phyloP scores from a whole-genome alignment of 495 filamentous ascomycete species.

The Elasticomyces elasticus region DNA sequence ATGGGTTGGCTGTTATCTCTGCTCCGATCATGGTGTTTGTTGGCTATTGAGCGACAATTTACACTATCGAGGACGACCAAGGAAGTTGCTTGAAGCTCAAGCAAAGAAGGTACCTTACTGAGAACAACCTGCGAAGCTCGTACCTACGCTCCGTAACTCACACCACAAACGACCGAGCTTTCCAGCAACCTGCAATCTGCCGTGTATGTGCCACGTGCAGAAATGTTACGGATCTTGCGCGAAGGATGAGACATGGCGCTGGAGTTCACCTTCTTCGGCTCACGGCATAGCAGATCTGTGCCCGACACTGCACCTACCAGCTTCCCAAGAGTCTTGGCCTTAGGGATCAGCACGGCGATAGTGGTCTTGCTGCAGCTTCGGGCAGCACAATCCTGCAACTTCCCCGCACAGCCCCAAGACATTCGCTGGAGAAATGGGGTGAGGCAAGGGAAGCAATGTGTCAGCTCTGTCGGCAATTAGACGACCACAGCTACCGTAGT shows the following conservation, averaged over 20 bases:
- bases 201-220: constrained; percentile 41
- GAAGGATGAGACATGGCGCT: background rate
- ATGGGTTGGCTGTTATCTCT: no score
- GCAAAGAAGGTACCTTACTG: no score
- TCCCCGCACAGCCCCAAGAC: background rate
- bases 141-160: no score
- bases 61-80: no score
- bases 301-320: background rate
- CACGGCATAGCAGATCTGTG: background rate
- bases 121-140: no score
- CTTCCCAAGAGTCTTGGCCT: background rate
- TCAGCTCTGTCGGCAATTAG: background rate
- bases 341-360: background rate
- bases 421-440: background rate
- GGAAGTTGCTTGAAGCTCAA: no score
- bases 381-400: background rate
- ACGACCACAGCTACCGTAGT: constrained; percentile 33
- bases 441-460: background rate
- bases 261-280: background rate
- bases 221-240: constrained; percentile 41
- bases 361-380: background rate
- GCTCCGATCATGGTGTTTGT: no score
- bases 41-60: no score
- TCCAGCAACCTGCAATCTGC: background rate
- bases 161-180: no score